Base-by-base conservation (phyloP, 257 asterid species). In the Gynochthodes officinalis region DNA sequence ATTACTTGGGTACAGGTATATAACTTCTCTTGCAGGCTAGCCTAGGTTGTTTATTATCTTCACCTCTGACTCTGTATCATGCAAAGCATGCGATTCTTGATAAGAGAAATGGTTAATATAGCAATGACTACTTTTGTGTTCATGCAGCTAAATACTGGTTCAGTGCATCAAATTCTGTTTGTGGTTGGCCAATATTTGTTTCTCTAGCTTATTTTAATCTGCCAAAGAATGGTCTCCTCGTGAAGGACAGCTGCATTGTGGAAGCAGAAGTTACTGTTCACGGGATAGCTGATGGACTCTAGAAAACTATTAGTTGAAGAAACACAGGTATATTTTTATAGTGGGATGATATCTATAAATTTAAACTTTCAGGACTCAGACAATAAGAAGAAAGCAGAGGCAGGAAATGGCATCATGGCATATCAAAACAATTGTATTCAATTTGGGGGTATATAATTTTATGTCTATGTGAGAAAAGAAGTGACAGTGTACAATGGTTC, bases 121-220 rank as follows among this genome's bases (percentile, higher is more conserved):
- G n/a, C 16, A n/a, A 40, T 23, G 25, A 53, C 5, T 19, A 37
- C 7, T 21, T 21, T 6, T 54, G 50, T 49, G 12, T 65, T 70
- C 13, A 60, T 85, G 89, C 91, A 91, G 97, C 78, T 67, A 86
- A 73, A 46, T 82, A 80, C 43, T 91, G 93, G 97, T 91, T 85
- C 57, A 72, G 76, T 19, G 60, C 68, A 43, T 58, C 68, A 33
- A 55, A 75, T 37, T 33, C 68, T 2, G 62, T 33, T 16, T 67
- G 42, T 19, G 79, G 79, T 43, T 75, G 79, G 79, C 74, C 27
- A 33, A 67, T 69, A 67, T 75, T 75, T 49, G 35, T 75, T 75
- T 57, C 74, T 19, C 64, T 42, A 10, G 37, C 28, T 44, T 28
- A 55, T 44, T 67, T 75, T 48, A 67, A 55, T 46, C 23, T 4